A percentile compares a stretch with the other conserved stretches of the same genome.
Evolutionary conservation across 768 basidiomycete genomes (phyloP).

Genomic region (Boletus insuetus): DNA sequence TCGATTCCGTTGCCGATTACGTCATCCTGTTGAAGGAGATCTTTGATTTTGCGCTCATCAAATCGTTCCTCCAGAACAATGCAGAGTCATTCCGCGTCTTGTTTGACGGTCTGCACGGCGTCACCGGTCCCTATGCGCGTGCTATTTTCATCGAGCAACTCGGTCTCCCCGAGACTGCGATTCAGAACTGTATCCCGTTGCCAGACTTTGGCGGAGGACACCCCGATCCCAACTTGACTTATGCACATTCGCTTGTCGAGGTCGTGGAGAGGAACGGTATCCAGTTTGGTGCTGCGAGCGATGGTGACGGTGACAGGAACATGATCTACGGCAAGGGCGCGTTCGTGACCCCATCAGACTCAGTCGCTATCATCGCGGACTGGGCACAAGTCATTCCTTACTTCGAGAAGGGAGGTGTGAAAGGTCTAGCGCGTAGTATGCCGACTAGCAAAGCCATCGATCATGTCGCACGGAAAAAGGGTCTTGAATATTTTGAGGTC

Average conservation of each 20-base stretch:
- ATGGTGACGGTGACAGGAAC: constrained; percentile 97
- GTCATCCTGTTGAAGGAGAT: constrained; percentile 77
- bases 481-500: constrained; percentile 90
- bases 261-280: constrained; percentile 85
- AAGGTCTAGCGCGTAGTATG: constrained; percentile 96
- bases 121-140: constrained; percentile 93
- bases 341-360: constrained; percentile 97
- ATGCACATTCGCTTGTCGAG: constrained; percentile 92
- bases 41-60: constrained; percentile 94
- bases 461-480: constrained; percentile 91
- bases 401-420: constrained; percentile 85
- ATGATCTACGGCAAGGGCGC: constrained; percentile 99
- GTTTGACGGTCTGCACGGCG: constrained; percentile 95
- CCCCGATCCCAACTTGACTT: constrained; percentile 97
- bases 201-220: constrained; percentile 98
- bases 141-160: constrained; percentile 84
- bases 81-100: constrained; percentile 74
- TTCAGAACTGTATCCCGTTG: constrained; percentile 88
- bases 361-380: constrained; percentile 97
- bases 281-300: constrained; percentile 92
- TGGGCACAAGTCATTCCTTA: constrained; percentile 93
- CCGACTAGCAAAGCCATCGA: constrained; percentile 97
- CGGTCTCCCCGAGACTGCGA: constrained; percentile 71
- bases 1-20: constrained; percentile 94
- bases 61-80: constrained; percentile 76